Evolutionary conservation across 805 yeast genomes (phyloP).

Genomic region (Barnettozyma vustinii): DNA sequence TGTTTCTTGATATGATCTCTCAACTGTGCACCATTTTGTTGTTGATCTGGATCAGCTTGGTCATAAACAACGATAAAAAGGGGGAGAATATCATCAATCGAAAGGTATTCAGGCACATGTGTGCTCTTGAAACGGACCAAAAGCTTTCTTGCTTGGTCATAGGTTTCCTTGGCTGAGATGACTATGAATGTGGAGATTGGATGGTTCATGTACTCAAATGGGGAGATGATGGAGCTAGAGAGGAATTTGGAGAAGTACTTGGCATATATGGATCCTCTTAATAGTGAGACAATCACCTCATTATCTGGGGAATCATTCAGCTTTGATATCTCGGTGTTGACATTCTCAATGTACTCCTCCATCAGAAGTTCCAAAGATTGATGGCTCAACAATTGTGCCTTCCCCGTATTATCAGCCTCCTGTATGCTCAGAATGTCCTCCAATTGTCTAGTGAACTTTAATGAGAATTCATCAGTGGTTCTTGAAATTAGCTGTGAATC

Average conservation of each 20-base stretch:
- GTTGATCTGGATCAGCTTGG: conserved; percentile 37
- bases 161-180: conserved; percentile 48
- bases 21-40: conserved; percentile 36
- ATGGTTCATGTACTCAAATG: conserved; percentile 83
- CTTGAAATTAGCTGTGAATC: conserved; percentile 47
- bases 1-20: conserved; percentile 32
- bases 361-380: conserved; percentile 34
- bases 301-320: conserved; percentile 9
- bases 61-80: conserved; percentile 47
- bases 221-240: conserved; percentile 54
- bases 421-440: conserved; percentile 29
- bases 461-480: conserved; percentile 47
- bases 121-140: conserved; percentile 47
- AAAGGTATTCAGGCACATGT: conserved; percentile 56
- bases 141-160: conserved; percentile 52
- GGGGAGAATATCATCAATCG: conserved; percentile 55
- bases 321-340: conserved; percentile 18
- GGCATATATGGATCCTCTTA: conserved; percentile 47
- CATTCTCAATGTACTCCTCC: conserved; percentile 26
- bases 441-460: conserved; percentile 44
- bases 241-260: conserved; percentile 53
- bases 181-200: conserved; percentile 75
- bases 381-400: conserved; percentile 28
- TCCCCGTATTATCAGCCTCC: conserved; percentile 18
- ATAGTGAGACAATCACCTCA: conserved; percentile 25